Evolutionary conservation across 2,329 filamentous ascomycete genomes (phyloP), one percentile per base, ranked within the genome.

Genomic region (Aspergillus sp.): DNA sequence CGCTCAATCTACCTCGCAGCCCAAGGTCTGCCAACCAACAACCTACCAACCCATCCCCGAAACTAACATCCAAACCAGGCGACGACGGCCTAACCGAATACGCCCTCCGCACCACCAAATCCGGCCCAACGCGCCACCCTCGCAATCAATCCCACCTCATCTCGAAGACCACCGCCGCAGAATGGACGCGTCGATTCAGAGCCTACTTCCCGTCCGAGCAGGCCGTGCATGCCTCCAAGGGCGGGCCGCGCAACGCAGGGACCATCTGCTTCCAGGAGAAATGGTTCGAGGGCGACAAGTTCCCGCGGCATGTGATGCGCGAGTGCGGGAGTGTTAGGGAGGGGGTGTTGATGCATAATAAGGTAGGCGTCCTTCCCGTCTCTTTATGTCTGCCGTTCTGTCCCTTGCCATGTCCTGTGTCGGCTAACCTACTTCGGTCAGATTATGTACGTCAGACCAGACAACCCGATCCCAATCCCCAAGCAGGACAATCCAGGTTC

Each of bases 291-390:
- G 63, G 71, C 1, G 40, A 68, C 2, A 73, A 64, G 0, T 96
- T 96, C 48, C 89, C 89, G 3, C 71, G 68, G 26, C 59, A 74
- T 25, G 64, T 84, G 17, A 64, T 96, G 48, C 74, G 79, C 32
- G 85, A 96, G 53, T 86, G 81, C 52, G 66, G 78, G 42, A 93
- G 82, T 42, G 72, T 66, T 15, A 69, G 88, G 22, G 45, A 61
- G 2, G 83, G 85, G 1, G 55, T 95, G 14, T 64, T 98, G 41
- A 84, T 93, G 66, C 91, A 98, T 60, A 93, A 77, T 61, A 98
- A 98, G 64, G 67, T 86, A 43, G 62, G 78, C 64, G 13, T 27
- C 26, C 12, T 14, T 28, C 8, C 12, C 14, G 19, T n/a, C 15
- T 25, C 6, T 24, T 25, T 12, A 13, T 11, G 8, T 26, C 3